Percentiles rank a stretch among this genome's conserved stretches.
phyloP scores from a whole-genome alignment of 2,329 filamentous ascomycete genomes.

The Pseudogymnoascus sp. region DNA sequence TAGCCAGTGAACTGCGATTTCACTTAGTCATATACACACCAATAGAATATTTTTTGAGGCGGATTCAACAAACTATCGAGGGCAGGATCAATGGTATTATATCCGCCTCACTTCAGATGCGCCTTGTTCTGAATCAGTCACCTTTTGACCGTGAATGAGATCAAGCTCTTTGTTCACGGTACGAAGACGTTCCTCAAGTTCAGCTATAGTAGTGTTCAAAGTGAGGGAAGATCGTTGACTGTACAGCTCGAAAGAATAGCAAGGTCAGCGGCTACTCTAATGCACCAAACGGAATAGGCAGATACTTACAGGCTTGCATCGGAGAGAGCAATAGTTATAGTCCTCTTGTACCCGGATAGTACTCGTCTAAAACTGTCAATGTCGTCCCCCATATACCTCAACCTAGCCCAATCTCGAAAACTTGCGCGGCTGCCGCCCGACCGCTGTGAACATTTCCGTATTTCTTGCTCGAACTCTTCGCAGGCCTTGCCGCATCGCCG shows the following conservation, averaged over 20 bases:
- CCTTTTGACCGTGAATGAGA: no score
- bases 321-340: background rate
- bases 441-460: constrained; percentile 29
- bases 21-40: no score
- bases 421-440: constrained; percentile 30
- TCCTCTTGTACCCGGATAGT: background rate
- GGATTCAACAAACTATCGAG: no score
- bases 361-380: background rate
- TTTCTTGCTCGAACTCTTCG: constrained; percentile 33
- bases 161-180: no score
- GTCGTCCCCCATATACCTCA: constrained; percentile 19
- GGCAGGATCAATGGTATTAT: no score
- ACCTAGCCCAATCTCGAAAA: constrained; percentile 38
- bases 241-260: background rate
- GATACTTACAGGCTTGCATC: constrained; percentile 10
- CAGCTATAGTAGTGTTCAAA: constrained; percentile 27
- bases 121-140: no score
- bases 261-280: constrained; percentile 11
- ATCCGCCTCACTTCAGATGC: no score
- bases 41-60: no score
- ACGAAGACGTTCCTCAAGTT: constrained; percentile 31
- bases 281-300: background rate
- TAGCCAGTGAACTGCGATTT: no score
- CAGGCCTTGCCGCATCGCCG: constrained; percentile 35
- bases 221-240: constrained; percentile 29